A percentile compares a stretch with the other conserved stretches of the same genome.
Evolutionary conservation across 352 stramenopile genomes (phyloP).

Genomic region (Blastocystis sp.): DNA sequence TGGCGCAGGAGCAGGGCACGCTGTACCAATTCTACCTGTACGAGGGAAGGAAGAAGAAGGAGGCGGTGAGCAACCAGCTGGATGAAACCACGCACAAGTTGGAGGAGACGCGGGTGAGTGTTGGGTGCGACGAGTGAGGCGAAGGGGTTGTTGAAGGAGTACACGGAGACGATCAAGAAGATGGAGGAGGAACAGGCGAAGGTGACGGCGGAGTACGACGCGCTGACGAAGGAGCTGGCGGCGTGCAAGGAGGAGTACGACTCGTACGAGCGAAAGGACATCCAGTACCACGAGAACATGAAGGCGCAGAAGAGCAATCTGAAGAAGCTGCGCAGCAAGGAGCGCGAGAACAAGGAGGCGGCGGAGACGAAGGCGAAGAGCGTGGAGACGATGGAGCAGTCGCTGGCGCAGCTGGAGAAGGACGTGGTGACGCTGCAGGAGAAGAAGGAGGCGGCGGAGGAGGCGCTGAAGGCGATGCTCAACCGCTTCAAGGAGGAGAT

Average conservation of each 20-base stretch:
- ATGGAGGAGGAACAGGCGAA: constrained; percentile 84
- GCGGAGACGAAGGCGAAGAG: constrained; percentile 85
- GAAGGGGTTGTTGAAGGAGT: constrained; percentile 80
- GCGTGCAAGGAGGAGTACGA: constrained; percentile 89
- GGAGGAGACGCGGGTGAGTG: constrained; percentile 78
- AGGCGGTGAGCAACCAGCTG: constrained; percentile 80
- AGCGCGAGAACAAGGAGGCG: constrained; percentile 86
- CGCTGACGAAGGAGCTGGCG: constrained; percentile 84
- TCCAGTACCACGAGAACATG: constrained; percentile 94
- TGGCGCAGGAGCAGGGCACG: constrained; percentile 93
- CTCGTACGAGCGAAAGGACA: constrained; percentile 93
- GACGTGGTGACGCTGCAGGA: constrained; percentile 75
- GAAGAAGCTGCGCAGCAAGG: constrained; percentile 87
- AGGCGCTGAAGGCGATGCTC: constrained; percentile 79
- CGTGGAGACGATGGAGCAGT: constrained; percentile 86
- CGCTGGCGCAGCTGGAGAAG: constrained; percentile 81
- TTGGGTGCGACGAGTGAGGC: constrained; percentile 84
- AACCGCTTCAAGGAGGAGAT: constrained; percentile 79
- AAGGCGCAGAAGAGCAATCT: constrained; percentile 91
- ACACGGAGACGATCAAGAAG: constrained; percentile 78
- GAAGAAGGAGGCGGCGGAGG: constrained; percentile 75
- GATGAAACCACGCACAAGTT: constrained; percentile 79
- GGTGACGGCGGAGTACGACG: constrained; percentile 84
- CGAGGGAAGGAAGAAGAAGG: constrained; percentile 81
- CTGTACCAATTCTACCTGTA: constrained; percentile 92